phyloP scores from a whole-genome alignment of 768 basidiomycete genomes.

The Suillus bovinus region DNA sequence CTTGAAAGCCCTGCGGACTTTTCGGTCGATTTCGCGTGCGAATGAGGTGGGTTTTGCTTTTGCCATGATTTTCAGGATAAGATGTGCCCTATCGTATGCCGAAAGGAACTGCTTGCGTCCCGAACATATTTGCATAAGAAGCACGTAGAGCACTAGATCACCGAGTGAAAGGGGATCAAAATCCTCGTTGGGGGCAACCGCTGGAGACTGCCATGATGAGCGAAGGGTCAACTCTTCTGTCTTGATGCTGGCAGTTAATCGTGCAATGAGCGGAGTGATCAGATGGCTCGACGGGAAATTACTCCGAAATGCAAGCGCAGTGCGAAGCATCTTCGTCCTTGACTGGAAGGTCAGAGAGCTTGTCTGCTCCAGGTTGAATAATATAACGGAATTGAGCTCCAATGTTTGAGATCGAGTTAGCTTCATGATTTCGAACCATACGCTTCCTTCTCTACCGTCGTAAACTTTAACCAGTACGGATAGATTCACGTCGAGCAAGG shows the following conservation, averaged over 20 bases:
- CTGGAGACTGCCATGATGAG: not conserved
- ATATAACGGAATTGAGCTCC: conserved; percentile 8
- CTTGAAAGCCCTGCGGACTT: not conserved
- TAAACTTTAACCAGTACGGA: not conserved
- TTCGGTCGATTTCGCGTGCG: not conserved
- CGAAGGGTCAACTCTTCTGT: not conserved
- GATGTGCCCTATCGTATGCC: not conserved
- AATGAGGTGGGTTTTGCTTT: not conserved
- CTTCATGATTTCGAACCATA: conserved; percentile 31
- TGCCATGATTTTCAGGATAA: not conserved
- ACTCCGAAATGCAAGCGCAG: conserved; percentile 4
- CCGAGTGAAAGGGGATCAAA: not conserved
- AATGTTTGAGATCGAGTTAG: conserved; percentile 16
- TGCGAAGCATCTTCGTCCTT: conserved; percentile 8
- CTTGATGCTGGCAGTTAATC: not conserved
- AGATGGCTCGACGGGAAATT: not conserved
- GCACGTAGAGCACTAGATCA: conserved; percentile 9
- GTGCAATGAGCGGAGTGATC: not conserved
- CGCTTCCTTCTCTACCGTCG: no score
- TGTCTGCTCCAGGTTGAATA: conserved; percentile 1
- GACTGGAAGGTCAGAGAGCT: conserved; percentile 12
- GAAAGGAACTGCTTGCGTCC: not conserved
- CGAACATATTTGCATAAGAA: conserved; percentile 10
- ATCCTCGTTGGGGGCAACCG: not conserved
- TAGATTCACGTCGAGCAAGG: conserved; percentile 5